Evolutionary conservation across 75 land plant species (phyloP).

Genomic region (Cupressus sempervirens): DNA sequence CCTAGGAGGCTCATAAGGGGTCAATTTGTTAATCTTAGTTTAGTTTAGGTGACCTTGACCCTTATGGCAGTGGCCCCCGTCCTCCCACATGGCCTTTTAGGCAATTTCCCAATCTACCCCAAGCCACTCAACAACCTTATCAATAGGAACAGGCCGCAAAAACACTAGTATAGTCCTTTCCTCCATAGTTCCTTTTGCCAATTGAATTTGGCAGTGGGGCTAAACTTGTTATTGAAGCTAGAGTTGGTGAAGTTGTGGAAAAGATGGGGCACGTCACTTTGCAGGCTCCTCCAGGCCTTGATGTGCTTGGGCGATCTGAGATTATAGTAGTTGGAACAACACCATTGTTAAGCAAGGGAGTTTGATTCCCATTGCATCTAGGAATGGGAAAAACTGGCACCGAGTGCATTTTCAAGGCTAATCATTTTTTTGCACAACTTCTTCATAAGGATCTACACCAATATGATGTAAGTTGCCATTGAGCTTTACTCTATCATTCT

Average conservation of each 20-base stretch:
- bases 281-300: slow-evolving; percentile 21
- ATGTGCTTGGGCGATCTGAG: slow-evolving; percentile 25
- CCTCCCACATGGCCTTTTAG: slow-evolving; percentile 14
- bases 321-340: slow-evolving; percentile 16
- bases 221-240: slow-evolving; percentile 14
- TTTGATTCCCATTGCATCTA: slow-evolving; percentile 79
- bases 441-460: slow-evolving; percentile 91
- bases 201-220: neutral
- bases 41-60: slow-evolving; percentile 18
- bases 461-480: slow-evolving; percentile 65
- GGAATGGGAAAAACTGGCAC: slow-evolving; percentile 65
- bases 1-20: too few species aligned
- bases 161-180: neutral
- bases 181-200: slow-evolving; percentile 10
- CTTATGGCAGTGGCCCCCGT: slow-evolving; percentile 24
- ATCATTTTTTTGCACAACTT: slow-evolving; percentile 88
- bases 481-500: neutral
- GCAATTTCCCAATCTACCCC: slow-evolving; percentile 76
- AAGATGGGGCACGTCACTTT: slow-evolving; percentile 30
- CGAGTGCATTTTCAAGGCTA: slow-evolving; percentile 76
- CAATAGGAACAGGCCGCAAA: slow-evolving; percentile 14
- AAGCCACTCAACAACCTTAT: slow-evolving; percentile 43
- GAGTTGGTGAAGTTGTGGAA: slow-evolving; percentile 6
- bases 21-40: too few species aligned
- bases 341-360: slow-evolving; percentile 56